A percentile compares a stretch with the other conserved stretches of the same genome.
Conservation (phyloP, 768 basidiomycete species). For the Scleroderma citrinum region DNA sequence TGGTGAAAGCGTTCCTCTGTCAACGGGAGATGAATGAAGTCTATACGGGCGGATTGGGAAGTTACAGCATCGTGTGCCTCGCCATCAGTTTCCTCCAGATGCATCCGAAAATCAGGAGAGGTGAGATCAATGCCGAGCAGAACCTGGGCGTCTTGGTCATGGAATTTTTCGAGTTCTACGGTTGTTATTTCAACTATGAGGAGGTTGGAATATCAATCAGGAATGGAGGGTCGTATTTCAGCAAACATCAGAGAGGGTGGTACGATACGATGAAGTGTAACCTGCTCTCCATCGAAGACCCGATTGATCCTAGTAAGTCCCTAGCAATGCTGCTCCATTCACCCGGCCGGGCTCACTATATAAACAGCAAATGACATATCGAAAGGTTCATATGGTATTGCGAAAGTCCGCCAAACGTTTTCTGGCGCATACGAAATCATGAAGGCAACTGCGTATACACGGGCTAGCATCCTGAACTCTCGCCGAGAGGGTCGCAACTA, state of each 20-base stretch:
- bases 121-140: conserved; percentile 78
- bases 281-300: conserved; percentile 87
- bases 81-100: conserved; percentile 94
- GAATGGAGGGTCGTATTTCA: conserved; percentile 85
- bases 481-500: conserved; percentile 46
- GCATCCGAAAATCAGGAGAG: conserved; percentile 89
- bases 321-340: background rate
- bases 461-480: conserved; percentile 57
- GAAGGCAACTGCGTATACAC: conserved; percentile 63
- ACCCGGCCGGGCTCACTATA: background rate
- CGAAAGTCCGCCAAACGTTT: conserved; percentile 75
- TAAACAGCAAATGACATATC: conserved; percentile 87
- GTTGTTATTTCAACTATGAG: conserved; percentile 85
- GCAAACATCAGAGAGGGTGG: conserved; percentile 82
- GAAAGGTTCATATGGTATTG: conserved; percentile 77
- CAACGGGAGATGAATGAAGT: conserved; percentile 97
- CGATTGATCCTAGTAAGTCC: conserved; percentile 75
- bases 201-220: conserved; percentile 85
- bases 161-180: conserved; percentile 98
- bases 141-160: conserved; percentile 93
- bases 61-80: conserved; percentile 90
- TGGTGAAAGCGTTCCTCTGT: conserved; percentile 85
- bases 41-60: conserved; percentile 91
- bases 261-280: conserved; percentile 47
- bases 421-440: conserved; percentile 78